Conservation (phyloP, 2,329 filamentous ascomycete genomes). For the Ascochyta rabiei region DNA sequence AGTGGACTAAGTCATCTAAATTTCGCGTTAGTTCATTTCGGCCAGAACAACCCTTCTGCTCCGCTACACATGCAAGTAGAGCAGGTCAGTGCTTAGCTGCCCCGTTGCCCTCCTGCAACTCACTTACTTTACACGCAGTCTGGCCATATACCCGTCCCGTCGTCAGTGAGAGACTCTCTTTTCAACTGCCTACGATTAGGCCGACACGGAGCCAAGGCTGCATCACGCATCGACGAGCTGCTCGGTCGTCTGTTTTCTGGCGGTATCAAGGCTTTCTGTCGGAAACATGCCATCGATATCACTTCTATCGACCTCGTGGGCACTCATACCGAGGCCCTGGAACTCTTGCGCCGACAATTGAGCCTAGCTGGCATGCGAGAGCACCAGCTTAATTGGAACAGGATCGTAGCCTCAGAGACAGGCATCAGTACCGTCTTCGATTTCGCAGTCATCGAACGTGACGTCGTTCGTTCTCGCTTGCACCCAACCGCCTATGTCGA, state of each 20-base stretch:
- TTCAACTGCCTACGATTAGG: conserved; percentile 64
- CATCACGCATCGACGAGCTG: conserved; percentile 63
- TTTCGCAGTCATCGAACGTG: conserved; percentile 63
- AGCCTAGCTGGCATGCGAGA: conserved; percentile 17
- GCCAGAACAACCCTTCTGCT: conserved; percentile 57
- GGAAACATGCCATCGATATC: conserved; percentile 51
- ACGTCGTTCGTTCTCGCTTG: conserved; percentile 61
- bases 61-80: conserved; percentile 64
- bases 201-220: conserved; percentile 58
- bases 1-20: conserved; percentile 64
- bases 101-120: background rate
- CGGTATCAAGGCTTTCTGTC: conserved; percentile 59
- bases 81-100: conserved; percentile 17
- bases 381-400: conserved; percentile 52
- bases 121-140: conserved; percentile 47
- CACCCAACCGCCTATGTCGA: conserved; percentile 65
- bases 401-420: conserved; percentile 60
- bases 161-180: conserved; percentile 61
- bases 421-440: conserved; percentile 66
- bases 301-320: conserved; percentile 61
- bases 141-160: conserved; percentile 61
- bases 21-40: conserved; percentile 63
- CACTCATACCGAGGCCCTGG: conserved; percentile 61
- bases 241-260: conserved; percentile 63
- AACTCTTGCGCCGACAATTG: background rate